Evolutionary conservation across 345 rosid genomes (phyloP), one percentile per base, ranked within the genome.

Genomic region (Acer saccharum): DNA sequence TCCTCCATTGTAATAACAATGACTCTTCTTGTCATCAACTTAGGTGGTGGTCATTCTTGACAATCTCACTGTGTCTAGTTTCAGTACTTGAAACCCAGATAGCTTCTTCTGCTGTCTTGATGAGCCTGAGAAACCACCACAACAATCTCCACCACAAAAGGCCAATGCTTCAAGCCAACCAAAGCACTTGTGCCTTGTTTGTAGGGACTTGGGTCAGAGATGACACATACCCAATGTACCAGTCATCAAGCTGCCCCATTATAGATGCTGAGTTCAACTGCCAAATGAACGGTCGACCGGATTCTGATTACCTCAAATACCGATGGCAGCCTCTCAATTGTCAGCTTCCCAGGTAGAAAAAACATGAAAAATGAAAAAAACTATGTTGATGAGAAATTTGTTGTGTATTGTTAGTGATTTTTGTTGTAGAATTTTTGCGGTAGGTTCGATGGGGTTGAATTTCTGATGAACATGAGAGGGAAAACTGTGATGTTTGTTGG

Each of bases 401-500:
- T 58, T 11, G 39, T 64, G 32, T 43, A 25, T 18, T 66, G 78
- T 76, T 50, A 69, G 14, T 80, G 18, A 61, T 58, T 60, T 29
- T 62, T 41, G 43, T 71, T 69, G 41, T 80, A 29, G 70, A 12
- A 60, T n/a, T 18, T 63, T 67, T 25, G 11, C 74, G 32, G 32
- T 71, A 95, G 99, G 80, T 95, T 96, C 81, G 69, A 87, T 76
- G 99, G 98, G 72, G 74, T 84, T 44, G 88, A 90, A 41, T 94
- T 92, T 87, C 69, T 96, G 84, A 66, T 29, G 64, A 85, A 84
- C 71, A 88, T 92, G 98, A 87, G 83, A 69, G 91, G 92, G 83
- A 92, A 87, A 87, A 88, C 82, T 0, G 79, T 96, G 80, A 91
- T 94, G 97, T 94, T 94, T 77, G 99, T 94, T 50, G 99, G 99